Evolutionary conservation across 1,284 basidiomycete genomes (phyloP).

Genomic region (Spongispora temasekensis): DNA sequence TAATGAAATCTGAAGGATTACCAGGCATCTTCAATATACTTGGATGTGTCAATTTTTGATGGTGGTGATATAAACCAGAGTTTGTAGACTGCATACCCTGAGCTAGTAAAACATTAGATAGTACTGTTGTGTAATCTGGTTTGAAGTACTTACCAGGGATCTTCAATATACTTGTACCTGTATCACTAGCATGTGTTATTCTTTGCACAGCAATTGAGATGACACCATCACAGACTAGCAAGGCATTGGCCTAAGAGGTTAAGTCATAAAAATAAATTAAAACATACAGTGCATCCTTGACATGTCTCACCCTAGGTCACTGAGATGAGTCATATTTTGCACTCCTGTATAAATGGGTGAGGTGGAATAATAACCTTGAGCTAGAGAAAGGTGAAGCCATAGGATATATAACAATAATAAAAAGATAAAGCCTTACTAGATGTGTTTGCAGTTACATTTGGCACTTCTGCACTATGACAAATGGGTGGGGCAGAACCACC

Average conservation of each 20-base stretch:
- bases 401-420: too few relatives aligned
- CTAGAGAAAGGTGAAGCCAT: background rate
- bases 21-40: background rate
- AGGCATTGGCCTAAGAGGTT: background rate
- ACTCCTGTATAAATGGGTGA: background rate
- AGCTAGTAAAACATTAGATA: background rate
- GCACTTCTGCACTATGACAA: too few relatives aligned
- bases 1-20: background rate
- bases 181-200: background rate
- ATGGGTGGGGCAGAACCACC: too few relatives aligned
- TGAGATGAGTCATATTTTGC: background rate
- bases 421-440: too few relatives aligned
- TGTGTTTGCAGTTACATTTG: too few relatives aligned
- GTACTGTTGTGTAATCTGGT: background rate
- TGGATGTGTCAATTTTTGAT: background rate
- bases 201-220: background rate
- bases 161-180: background rate
- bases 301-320: background rate
- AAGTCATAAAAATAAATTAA: background rate
- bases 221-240: background rate
- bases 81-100: background rate
- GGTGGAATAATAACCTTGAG: background rate
- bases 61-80: too few relatives aligned
- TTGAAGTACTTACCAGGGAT: background rate
- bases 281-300: background rate